Conservation (phyloP, 2,329 filamentous ascomycete genomes). For the Kalaharituber pfeilii region DNA sequence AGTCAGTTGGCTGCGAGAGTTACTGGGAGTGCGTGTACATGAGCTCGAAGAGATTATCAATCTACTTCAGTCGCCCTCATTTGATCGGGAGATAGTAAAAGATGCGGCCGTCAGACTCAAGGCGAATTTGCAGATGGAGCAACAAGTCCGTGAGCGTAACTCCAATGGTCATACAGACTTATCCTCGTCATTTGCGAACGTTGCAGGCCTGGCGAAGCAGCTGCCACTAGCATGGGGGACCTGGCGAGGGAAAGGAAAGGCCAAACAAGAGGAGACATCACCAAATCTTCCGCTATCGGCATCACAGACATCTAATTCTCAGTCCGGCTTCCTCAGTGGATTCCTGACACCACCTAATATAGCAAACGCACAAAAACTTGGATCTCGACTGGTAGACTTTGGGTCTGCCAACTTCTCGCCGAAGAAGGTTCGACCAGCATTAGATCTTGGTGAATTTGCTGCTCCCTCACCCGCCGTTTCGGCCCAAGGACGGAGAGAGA, state of each 20-base stretch:
- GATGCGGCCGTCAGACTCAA: slow-evolving; percentile 86
- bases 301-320: slow-evolving; percentile 18
- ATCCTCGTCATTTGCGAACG: slow-evolving; percentile 14
- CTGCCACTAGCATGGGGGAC: slow-evolving; percentile 18
- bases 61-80: slow-evolving; percentile 54
- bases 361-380: slow-evolving; percentile 12
- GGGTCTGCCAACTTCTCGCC: slow-evolving; percentile 12
- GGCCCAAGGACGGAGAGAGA: slow-evolving; percentile 10
- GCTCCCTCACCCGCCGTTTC: neutral
- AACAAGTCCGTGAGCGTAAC: slow-evolving; percentile 70
- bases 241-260: slow-evolving; percentile 16
- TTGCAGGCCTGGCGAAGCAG: slow-evolving; percentile 13
- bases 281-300: slow-evolving; percentile 8
- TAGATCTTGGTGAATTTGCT: neutral
- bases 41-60: slow-evolving; percentile 85
- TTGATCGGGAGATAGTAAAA: slow-evolving; percentile 61
- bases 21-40: slow-evolving; percentile 74
- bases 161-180: slow-evolving; percentile 6
- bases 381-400: slow-evolving; percentile 8
- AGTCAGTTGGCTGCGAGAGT: slow-evolving; percentile 84
- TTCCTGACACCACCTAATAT: slow-evolving; percentile 20
- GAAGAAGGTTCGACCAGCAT: slow-evolving; percentile 2
- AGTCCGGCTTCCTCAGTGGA: slow-evolving; percentile 18
- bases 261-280: slow-evolving; percentile 2
- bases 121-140: slow-evolving; percentile 94